Conservation (phyloP, 192 early-diverging fungal genomes). For the Coemansia sp. region DNA sequence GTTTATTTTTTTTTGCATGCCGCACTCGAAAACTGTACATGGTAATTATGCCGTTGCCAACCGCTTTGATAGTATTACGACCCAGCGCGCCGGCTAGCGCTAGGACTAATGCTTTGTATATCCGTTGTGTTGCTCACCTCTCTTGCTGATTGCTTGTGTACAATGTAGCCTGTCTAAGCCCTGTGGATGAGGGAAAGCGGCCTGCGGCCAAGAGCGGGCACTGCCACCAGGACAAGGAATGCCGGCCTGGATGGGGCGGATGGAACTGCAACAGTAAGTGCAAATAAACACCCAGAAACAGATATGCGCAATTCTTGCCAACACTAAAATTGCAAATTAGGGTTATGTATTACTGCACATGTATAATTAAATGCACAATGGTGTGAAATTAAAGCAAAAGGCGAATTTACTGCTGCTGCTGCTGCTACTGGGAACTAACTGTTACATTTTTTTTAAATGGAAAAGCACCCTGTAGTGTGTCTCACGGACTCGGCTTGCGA, state of each 20-base stretch:
- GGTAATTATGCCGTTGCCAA: background rate
- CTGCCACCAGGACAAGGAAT: constrained; percentile 61
- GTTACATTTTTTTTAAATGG: too few species aligned
- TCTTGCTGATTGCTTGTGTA: background rate
- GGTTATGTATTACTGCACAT: too few species aligned
- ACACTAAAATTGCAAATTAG: background rate
- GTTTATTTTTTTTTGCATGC: background rate
- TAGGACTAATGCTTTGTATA: background rate
- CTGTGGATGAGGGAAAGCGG: constrained; percentile 61
- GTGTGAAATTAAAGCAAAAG: too few species aligned
- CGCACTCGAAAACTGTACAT: too few species aligned
- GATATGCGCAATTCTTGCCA: background rate
- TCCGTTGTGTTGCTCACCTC: background rate
- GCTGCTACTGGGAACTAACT: too few species aligned
- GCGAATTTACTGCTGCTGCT: too few species aligned
- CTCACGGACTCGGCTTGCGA: constrained; percentile 62
- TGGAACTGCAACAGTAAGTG: constrained; percentile 84
- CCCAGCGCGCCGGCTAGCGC: too few species aligned
- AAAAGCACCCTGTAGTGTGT: constrained; percentile 59
- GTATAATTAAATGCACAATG: too few species aligned
- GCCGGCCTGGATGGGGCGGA: constrained; percentile 84
- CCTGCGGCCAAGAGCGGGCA: constrained; percentile 51
- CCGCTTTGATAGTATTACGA: too few species aligned
- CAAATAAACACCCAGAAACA: too few species aligned
- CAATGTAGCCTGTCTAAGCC: constrained; percentile 68